phyloP scores from a whole-genome alignment of 441 rosid genomes.

The Cnidoscolus chayamansa region DNA sequence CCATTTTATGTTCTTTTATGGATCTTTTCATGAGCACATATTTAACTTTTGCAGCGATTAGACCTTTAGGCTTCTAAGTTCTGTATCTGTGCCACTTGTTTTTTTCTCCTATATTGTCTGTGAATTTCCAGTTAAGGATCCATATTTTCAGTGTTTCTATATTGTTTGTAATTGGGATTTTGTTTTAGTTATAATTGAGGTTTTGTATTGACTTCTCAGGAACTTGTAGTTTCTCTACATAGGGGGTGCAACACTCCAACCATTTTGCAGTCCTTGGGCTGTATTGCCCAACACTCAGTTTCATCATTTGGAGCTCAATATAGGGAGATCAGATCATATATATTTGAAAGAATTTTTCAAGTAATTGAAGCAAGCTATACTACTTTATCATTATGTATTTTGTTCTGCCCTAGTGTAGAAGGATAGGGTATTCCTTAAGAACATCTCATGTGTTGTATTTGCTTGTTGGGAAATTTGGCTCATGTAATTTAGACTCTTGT shows the following conservation, averaged over 20 bases:
- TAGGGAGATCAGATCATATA: constrained; percentile 51
- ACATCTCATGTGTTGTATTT: constrained; percentile 15
- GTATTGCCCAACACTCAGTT: constrained; percentile 69
- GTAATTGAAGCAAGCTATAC: constrained; percentile 43
- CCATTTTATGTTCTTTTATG: neutral
- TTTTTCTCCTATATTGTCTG: neutral
- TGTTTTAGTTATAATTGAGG: neutral
- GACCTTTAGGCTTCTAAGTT: neutral
- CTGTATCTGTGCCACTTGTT: neutral
- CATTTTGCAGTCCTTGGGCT: constrained; percentile 86
- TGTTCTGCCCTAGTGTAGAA: constrained; percentile 18
- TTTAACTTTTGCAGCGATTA: neutral
- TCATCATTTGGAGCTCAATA: constrained; percentile 56
- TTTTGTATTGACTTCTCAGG: constrained; percentile 41
- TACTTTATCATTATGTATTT: constrained; percentile 14
- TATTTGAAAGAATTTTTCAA: constrained; percentile 47
- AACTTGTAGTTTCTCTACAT: constrained; percentile 62
- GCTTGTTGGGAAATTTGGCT: constrained; percentile 18
- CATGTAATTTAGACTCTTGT: constrained; percentile 27
- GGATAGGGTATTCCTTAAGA: constrained; percentile 20
- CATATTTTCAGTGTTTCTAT: neutral
- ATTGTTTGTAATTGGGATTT: neutral
- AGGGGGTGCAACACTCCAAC: constrained; percentile 67
- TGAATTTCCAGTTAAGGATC: neutral
- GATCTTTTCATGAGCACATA: neutral